These are phyloP conservation scores for Sporodiniella umbellata DNA, from an alignment of 371 early-diverging fungal species.

Conservation along the genomic window DNA sequence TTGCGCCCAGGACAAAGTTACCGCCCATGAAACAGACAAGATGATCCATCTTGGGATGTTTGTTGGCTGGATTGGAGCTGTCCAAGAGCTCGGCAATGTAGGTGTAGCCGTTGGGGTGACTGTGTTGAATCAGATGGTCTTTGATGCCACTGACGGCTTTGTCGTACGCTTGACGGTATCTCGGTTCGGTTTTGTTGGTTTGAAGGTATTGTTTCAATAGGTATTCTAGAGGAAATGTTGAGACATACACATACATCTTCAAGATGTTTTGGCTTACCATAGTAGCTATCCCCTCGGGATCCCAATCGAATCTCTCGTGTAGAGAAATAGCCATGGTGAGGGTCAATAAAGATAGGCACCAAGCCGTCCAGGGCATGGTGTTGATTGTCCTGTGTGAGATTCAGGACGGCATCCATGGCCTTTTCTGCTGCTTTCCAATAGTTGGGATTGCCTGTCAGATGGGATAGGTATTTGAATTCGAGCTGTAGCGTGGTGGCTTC, in stretches of 20 bases:
- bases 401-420: slow-evolving; percentile 59
- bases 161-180: slow-evolving; percentile 72
- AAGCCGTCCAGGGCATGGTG: slow-evolving; percentile 62
- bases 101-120: slow-evolving; percentile 56
- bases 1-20: slow-evolving; percentile 76
- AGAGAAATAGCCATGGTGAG: slow-evolving; percentile 40
- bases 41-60: slow-evolving; percentile 85
- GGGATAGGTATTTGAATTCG: slow-evolving; percentile 84
- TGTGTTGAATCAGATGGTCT: slow-evolving; percentile 61
- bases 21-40: slow-evolving; percentile 92
- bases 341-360: slow-evolving; percentile 71
- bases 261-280: slow-evolving; percentile 67
- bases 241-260: too few species aligned
- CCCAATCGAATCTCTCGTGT: slow-evolving; percentile 68
- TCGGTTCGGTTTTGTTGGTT: slow-evolving; percentile 58
- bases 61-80: slow-evolving; percentile 22
- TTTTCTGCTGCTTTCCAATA: slow-evolving; percentile 73
- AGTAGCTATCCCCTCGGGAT: slow-evolving; percentile 88
- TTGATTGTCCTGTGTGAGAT: slow-evolving; percentile 23
- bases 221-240: too few species aligned
- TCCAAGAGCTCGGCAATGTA: slow-evolving; percentile 69
- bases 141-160: slow-evolving; percentile 70
- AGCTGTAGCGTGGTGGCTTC: slow-evolving; percentile 87
- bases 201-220: slow-evolving; percentile 84
- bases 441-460: slow-evolving; percentile 67